These are phyloP conservation scores for Plasmodium chabaudi DNA, from an alignment of 169 alveolate species.

Conservation along the genomic window DNA sequence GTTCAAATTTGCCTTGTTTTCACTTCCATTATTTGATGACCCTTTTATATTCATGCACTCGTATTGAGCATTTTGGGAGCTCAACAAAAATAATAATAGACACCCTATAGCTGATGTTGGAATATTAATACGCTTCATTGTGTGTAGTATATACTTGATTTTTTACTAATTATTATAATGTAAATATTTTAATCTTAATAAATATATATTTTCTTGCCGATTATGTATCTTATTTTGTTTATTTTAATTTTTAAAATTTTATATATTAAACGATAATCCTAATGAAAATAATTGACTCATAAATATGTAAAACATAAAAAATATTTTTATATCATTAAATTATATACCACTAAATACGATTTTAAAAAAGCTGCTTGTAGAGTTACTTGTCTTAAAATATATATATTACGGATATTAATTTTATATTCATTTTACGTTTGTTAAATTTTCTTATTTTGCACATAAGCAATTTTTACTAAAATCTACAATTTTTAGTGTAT, in stretches of 20 bases:
- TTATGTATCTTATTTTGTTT: too few relatives aligned
- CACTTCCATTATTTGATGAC: neutral
- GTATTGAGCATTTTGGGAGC: slow-evolving; percentile 29
- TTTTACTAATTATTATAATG: too few relatives aligned
- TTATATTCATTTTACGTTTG: slow-evolving; percentile 13
- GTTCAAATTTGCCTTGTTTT: neutral
- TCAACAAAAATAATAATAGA: slow-evolving; percentile 29
- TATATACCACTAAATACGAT: too few relatives aligned
- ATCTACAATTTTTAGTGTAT: slow-evolving; percentile 8
- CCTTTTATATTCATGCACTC: slow-evolving; percentile 27
- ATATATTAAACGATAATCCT: too few relatives aligned
- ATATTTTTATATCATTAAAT: too few relatives aligned
- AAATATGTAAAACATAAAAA: too few relatives aligned
- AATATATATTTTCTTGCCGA: too few relatives aligned
- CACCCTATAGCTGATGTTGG: slow-evolving; percentile 11
- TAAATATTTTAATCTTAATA: too few relatives aligned
- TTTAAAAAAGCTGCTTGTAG: neutral
- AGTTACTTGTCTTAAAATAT: slow-evolving; percentile 2
- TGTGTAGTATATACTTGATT: neutral
- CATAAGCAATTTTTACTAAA: neutral
- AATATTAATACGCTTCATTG: slow-evolving; percentile 24
- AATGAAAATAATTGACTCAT: too few relatives aligned
- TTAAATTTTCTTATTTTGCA: neutral
- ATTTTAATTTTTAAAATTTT: too few relatives aligned
- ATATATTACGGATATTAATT: slow-evolving; percentile 1